A percentile compares a stretch with the other conserved stretches of the same genome.
Evolutionary conservation across 306 rosid species (phyloP).

Genomic region (Acacia crassicarpa): DNA sequence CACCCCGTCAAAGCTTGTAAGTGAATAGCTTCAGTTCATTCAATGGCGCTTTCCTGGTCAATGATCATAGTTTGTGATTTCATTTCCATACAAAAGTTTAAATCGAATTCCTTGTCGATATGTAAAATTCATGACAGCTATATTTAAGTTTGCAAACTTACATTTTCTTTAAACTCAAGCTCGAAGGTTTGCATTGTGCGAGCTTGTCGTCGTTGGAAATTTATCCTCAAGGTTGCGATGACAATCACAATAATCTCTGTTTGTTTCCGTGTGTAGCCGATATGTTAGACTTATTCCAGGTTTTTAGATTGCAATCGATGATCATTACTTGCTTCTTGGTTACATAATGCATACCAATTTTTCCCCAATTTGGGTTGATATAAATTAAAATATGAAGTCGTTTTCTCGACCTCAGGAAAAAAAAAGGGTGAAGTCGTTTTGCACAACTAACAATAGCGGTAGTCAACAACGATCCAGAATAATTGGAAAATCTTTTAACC

Average conservation of each 20-base stretch:
- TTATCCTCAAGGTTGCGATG: not conserved
- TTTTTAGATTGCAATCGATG: not conserved
- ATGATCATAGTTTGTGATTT: not conserved
- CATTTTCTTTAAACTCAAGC: too few relatives aligned
- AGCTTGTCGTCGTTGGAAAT: not conserved
- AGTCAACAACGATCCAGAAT: too few relatives aligned
- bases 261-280: not conserved
- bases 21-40: not conserved
- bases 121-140: too few relatives aligned
- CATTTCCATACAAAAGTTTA: not conserved
- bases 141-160: not conserved
- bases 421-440: too few relatives aligned
- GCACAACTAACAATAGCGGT: too few relatives aligned
- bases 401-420: too few relatives aligned
- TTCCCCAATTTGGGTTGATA: not conserved
- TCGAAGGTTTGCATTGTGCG: not conserved
- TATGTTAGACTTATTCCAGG: not conserved
- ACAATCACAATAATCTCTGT: not conserved
- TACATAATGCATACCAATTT: not conserved
- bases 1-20: not conserved
- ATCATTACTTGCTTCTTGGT: too few relatives aligned
- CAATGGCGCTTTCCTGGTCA: not conserved
- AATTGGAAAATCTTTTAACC: too few relatives aligned
- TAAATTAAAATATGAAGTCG: not conserved
- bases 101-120: not conserved